Evolutionary conservation across 345 rosid species (phyloP).

Genomic region (Turritis glabra): DNA sequence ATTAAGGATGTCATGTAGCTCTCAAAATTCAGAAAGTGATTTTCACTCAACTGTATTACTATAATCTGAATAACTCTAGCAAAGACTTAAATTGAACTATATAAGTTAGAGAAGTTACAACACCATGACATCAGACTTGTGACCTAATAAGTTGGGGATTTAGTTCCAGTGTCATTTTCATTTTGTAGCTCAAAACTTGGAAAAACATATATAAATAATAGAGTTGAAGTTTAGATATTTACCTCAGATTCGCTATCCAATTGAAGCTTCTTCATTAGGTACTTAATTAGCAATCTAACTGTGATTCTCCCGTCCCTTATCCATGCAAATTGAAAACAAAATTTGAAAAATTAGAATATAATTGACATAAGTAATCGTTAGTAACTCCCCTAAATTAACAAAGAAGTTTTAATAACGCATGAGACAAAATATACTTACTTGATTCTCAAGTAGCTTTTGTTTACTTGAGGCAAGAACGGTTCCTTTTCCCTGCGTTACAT

Average conservation of each 20-base stretch:
- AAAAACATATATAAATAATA: slow-evolving; percentile 14
- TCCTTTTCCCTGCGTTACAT: slow-evolving; percentile 69
- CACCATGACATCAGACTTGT: slow-evolving; percentile 37
- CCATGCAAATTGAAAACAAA: slow-evolving; percentile 32
- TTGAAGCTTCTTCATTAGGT: slow-evolving; percentile 85
- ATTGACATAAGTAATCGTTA: slow-evolving; percentile 19
- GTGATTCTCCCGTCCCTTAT: slow-evolving; percentile 94
- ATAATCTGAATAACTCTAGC: slow-evolving; percentile 17
- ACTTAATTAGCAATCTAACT: slow-evolving; percentile 82
- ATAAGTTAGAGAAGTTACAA: slow-evolving; percentile 23
- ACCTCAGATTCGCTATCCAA: slow-evolving; percentile 96
- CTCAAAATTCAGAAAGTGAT: slow-evolving; percentile 22
- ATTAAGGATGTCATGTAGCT: slow-evolving; percentile 33
- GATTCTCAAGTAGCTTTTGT: slow-evolving; percentile 96
- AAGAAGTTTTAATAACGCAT: background rate
- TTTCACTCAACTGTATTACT: slow-evolving; percentile 19
- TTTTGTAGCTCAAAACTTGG: slow-evolving; percentile 14
- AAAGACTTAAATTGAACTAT: slow-evolving; percentile 8
- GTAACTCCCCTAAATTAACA: background rate
- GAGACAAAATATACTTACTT: slow-evolving; percentile 52
- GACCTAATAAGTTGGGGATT: slow-evolving; percentile 38
- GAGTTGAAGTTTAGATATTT: slow-evolving; percentile 27
- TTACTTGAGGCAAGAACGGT: slow-evolving; percentile 89
- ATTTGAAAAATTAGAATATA: background rate
- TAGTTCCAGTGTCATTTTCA: slow-evolving; percentile 37